Evolutionary conservation across 139 green algal species (phyloP).

Genomic region (Chlamydomonas eustigma): DNA sequence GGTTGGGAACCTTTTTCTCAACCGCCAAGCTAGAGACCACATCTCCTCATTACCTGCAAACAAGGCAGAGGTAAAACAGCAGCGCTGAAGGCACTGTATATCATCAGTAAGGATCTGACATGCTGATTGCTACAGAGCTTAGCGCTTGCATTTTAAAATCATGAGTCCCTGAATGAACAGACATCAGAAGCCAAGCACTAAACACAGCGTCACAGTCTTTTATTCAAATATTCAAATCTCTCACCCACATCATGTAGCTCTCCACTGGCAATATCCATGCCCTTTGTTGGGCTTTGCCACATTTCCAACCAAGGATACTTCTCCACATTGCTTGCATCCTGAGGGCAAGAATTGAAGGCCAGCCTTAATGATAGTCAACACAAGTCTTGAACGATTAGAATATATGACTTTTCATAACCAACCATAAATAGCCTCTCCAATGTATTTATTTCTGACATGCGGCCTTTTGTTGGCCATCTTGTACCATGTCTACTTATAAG

Average conservation of each 20-base stretch:
- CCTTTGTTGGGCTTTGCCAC: background rate
- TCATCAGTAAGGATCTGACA: no score
- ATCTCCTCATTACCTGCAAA: constrained; percentile 44
- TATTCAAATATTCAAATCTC: no score
- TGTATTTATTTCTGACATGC: background rate
- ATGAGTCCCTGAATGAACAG: no score
- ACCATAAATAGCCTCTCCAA: background rate
- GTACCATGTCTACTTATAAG: background rate
- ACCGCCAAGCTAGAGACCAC: constrained; percentile 29
- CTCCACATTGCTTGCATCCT: constrained; percentile 1
- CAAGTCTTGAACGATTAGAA: background rate
- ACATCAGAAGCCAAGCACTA: no score
- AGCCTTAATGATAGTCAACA: background rate
- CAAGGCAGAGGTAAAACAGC: no score
- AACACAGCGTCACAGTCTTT: no score
- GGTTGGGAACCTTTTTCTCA: constrained; percentile 31
- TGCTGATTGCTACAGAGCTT: no score
- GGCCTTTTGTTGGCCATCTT: background rate
- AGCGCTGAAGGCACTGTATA: no score
- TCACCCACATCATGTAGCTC: no score
- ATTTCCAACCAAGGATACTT: background rate
- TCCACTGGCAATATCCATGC: background rate
- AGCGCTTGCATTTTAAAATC: no score
- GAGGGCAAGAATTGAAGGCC: background rate
- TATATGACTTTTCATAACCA: no score